Percentiles rank a stretch among this genome's conserved stretches.
Conservation (phyloP, 106 monocot genomes). For the Allium cepa region DNA sequence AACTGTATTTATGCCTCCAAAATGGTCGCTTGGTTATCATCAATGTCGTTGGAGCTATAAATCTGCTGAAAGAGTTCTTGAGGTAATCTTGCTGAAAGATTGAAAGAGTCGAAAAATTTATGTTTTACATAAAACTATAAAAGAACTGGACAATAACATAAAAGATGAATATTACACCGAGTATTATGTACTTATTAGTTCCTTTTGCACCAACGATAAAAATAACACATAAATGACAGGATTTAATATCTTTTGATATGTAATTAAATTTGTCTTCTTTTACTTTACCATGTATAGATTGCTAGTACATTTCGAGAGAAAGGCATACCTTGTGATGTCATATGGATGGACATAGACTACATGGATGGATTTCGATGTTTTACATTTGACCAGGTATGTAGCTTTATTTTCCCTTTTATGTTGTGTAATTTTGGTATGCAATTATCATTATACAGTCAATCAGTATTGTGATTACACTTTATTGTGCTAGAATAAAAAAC, state of each 20-base stretch:
- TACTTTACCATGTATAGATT: constrained; percentile 39
- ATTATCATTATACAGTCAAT: too few species aligned
- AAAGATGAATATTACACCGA: neutral
- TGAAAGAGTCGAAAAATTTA: too few species aligned
- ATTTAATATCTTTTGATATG: too few species aligned
- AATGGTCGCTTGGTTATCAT: constrained; percentile 95
- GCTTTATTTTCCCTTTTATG: neutral
- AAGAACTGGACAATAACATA: too few species aligned
- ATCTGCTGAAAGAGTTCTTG: constrained; percentile 62
- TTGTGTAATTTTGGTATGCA: too few species aligned
- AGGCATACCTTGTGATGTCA: constrained; percentile 91
- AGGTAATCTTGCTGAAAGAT: constrained; percentile 33
- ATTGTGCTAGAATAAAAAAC: too few species aligned
- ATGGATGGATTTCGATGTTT: constrained; percentile 99
- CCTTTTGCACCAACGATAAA: too few species aligned
- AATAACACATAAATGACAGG: too few species aligned
- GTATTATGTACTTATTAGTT: too few species aligned
- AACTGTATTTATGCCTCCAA: constrained; percentile 97
- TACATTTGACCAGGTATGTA: constrained; percentile 82
- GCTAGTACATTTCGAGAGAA: constrained; percentile 89
- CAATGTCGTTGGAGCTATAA: constrained; percentile 97
- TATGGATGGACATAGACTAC: constrained; percentile 99
- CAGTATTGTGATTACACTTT: too few species aligned
- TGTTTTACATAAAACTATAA: too few species aligned
- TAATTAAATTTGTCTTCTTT: neutral